A percentile compares a stretch with the other conserved stretches of the same genome.
phyloP scores from a whole-genome alignment of 768 basidiomycete genomes.

The Suillus clintonianus region DNA sequence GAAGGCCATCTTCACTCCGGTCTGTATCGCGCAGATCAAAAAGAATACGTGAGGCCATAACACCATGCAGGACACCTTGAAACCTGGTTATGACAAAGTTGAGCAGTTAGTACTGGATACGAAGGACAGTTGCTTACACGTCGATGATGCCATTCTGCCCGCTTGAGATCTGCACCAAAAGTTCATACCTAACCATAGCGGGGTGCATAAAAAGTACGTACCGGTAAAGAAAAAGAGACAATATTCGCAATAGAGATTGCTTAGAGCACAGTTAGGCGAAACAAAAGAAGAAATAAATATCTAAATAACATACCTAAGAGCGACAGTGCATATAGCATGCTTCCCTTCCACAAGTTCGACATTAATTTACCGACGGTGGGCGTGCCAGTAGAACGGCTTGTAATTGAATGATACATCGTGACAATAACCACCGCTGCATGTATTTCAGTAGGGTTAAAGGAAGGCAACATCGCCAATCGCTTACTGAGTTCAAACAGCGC shows the following conservation, averaged over 20 bases:
- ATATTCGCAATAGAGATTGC: constrained; percentile 8
- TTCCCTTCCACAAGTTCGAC: constrained; percentile 6
- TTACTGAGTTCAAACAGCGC: constrained; percentile 12
- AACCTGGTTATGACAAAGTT: neutral
- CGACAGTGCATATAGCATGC: constrained; percentile 11
- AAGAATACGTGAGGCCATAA: constrained; percentile 15
- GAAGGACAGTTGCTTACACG: constrained; percentile 6
- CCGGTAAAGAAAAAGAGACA: constrained; percentile 12
- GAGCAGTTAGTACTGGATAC: neutral
- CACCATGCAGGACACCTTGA: constrained; percentile 12
- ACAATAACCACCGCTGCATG: constrained; percentile 1
- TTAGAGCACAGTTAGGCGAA: neutral
- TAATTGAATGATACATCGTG: constrained; percentile 4
- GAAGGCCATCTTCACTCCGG: no score
- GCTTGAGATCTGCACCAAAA: neutral
- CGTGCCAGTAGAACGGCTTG: neutral
- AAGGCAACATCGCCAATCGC: neutral
- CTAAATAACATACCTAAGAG: constrained; percentile 4
- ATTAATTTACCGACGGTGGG: neutral
- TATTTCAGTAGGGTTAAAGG: neutral
- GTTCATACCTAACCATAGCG: neutral
- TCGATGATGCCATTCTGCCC: constrained; percentile 11
- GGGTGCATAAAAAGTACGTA: neutral
- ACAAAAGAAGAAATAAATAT: neutral
- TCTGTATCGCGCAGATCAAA: constrained; percentile 9